Conservation (phyloP, 768 basidiomycete species). For the Chalciporus sphaerocephalus region DNA sequence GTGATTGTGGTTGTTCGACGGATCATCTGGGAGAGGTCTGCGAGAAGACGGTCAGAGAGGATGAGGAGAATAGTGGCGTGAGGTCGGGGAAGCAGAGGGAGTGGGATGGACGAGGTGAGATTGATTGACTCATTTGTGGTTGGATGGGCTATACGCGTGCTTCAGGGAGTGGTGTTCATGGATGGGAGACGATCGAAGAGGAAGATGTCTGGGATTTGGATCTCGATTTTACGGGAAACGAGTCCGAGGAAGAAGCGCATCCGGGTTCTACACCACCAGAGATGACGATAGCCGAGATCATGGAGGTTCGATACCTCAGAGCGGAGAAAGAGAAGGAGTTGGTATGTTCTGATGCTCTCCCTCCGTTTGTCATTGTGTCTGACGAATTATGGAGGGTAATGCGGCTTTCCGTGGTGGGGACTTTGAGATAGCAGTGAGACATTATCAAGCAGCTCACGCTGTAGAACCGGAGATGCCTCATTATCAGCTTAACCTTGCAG, state of each 20-base stretch:
- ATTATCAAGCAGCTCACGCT: slow-evolving; percentile 55
- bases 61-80: slow-evolving; percentile 57
- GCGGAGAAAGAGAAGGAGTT: slow-evolving; percentile 71
- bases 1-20: slow-evolving; percentile 76
- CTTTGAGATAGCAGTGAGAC: slow-evolving; percentile 49
- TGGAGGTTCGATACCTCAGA: slow-evolving; percentile 68
- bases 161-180: slow-evolving; percentile 54
- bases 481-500: slow-evolving; percentile 74
- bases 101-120: slow-evolving; percentile 67
- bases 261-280: slow-evolving; percentile 26
- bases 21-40: slow-evolving; percentile 76
- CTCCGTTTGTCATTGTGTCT: background rate
- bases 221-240: slow-evolving; percentile 57
- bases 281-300: slow-evolving; percentile 69
- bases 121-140: background rate
- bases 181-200: slow-evolving; percentile 73
- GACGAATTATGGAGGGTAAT: slow-evolving; percentile 51
- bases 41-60: slow-evolving; percentile 65
- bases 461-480: slow-evolving; percentile 72
- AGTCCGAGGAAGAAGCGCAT: slow-evolving; percentile 49
- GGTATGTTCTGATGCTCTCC: slow-evolving; percentile 33
- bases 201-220: slow-evolving; percentile 75
- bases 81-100: slow-evolving; percentile 65
- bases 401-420: slow-evolving; percentile 61
- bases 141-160: background rate